A percentile compares a stretch with the other conserved stretches of the same genome.
Evolutionary conservation across 164 flowering plant species (phyloP).

Genomic region (Dillenia turbinata): DNA sequence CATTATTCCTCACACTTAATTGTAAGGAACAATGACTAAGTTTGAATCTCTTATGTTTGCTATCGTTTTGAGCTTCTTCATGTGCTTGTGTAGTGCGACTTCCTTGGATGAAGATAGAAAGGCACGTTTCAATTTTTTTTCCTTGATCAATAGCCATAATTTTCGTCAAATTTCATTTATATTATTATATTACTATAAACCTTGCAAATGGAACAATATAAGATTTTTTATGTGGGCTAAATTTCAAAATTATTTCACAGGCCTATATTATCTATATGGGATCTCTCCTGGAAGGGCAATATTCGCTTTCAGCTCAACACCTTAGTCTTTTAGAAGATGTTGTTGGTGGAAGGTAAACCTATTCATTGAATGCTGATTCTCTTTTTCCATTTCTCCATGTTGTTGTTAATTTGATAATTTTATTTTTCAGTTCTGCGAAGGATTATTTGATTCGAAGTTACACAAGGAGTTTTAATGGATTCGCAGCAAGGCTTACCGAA

Average conservation of each 20-base stretch:
- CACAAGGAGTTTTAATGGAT: constrained; percentile 38
- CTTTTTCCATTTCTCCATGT: neutral
- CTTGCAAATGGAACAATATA: neutral
- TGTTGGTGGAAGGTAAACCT: constrained; percentile 7
- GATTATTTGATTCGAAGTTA: constrained; percentile 20
- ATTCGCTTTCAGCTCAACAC: constrained; percentile 14
- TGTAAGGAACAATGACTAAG: too few species aligned
- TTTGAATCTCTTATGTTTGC: too few species aligned
- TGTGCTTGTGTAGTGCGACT: neutral
- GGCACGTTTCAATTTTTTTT: neutral
- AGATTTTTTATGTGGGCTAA: neutral
- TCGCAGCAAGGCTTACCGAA: constrained; percentile 29
- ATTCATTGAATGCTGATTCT: neutral
- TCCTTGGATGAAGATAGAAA: neutral
- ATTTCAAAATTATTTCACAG: constrained; percentile 7
- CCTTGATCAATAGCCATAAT: neutral
- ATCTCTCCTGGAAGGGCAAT: constrained; percentile 14
- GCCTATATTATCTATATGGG: constrained; percentile 35
- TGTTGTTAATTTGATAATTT: neutral
- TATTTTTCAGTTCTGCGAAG: constrained; percentile 3
- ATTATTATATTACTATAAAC: neutral
- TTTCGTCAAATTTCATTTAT: neutral
- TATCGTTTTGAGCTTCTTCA: too few species aligned
- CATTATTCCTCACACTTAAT: too few species aligned
- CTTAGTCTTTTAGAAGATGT: constrained; percentile 17